Evolutionary conservation across 2,329 filamentous ascomycete species (phyloP).

Genomic region (Zymoseptoria ardabiliae): DNA sequence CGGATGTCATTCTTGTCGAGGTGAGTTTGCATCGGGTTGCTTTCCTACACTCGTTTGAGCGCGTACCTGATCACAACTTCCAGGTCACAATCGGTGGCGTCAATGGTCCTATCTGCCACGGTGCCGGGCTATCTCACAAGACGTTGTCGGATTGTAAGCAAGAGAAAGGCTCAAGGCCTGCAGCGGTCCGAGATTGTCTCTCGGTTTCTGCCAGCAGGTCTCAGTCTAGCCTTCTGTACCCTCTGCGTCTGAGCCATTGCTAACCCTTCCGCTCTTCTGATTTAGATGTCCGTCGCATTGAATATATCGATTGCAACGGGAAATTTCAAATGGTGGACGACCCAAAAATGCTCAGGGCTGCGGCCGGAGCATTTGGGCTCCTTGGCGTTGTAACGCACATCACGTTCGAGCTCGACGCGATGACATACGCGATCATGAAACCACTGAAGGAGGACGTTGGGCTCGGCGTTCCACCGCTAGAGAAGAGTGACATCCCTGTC

Average conservation of each 20-base stretch:
- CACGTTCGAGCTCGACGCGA: slow-evolving; percentile 41
- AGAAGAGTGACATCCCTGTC: slow-evolving; percentile 22
- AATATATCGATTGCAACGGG: slow-evolving; percentile 10
- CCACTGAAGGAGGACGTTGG: slow-evolving; percentile 39
- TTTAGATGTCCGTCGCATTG: slow-evolving; percentile 3
- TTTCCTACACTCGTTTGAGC: slow-evolving; percentile 4
- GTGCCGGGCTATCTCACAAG: slow-evolving; percentile 6
- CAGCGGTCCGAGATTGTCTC: too few relatives aligned
- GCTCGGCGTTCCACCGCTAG: slow-evolving; percentile 38
- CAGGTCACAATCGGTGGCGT: slow-evolving; percentile 10
- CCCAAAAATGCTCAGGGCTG: slow-evolving; percentile 5
- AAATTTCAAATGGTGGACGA: slow-evolving; percentile 4
- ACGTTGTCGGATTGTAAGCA: slow-evolving; percentile 5
- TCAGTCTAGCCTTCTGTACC: too few relatives aligned
- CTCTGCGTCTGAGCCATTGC: too few relatives aligned
- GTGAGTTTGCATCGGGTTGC: not conserved
- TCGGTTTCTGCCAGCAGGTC: too few relatives aligned
- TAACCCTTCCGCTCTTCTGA: too few relatives aligned
- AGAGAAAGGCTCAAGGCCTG: not conserved
- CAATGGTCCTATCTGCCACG: slow-evolving; percentile 10
- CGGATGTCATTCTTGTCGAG: not conserved
- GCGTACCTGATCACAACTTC: slow-evolving; percentile 1
- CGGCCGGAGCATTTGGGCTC: slow-evolving; percentile 36
- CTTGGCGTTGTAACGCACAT: slow-evolving; percentile 45
- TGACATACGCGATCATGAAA: slow-evolving; percentile 42